These are phyloP conservation scores for Lolium rigidum DNA, from an alignment of 176 grass and related monocot genomes.

Conservation along the genomic window DNA sequence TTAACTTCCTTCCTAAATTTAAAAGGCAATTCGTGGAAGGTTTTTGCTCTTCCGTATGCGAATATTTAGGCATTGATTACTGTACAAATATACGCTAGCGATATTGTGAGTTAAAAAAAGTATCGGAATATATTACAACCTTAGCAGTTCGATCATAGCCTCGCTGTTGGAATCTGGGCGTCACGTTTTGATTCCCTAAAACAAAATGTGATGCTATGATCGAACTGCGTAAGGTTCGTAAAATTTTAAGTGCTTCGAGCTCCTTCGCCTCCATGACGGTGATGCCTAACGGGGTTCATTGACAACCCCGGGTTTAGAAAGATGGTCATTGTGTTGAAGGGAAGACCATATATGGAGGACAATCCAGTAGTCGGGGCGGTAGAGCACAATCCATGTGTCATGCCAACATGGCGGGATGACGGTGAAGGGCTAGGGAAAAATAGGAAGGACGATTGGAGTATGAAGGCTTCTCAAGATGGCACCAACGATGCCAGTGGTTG, in stretches of 20 bases:
- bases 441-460: too few species aligned
- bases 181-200: too few species aligned
- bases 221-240: too few species aligned
- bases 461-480: neutral
- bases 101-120: too few species aligned
- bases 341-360: neutral
- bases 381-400: neutral
- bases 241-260: neutral
- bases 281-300: neutral
- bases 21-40: neutral
- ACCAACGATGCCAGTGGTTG: neutral
- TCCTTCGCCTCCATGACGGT: neutral
- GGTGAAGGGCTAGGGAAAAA: neutral
- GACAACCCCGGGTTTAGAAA: neutral
- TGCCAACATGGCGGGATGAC: neutral
- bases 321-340: neutral
- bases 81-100: neutral
- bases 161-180: too few species aligned
- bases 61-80: neutral
- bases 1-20: conserved; percentile 1
- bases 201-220: too few species aligned
- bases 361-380: neutral
- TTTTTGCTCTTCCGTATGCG: neutral
- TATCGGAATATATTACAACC: too few species aligned
- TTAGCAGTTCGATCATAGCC: too few species aligned